Base-by-base conservation (phyloP, 495 filamentous ascomycete species). In the Glutinoglossum americanum region DNA sequence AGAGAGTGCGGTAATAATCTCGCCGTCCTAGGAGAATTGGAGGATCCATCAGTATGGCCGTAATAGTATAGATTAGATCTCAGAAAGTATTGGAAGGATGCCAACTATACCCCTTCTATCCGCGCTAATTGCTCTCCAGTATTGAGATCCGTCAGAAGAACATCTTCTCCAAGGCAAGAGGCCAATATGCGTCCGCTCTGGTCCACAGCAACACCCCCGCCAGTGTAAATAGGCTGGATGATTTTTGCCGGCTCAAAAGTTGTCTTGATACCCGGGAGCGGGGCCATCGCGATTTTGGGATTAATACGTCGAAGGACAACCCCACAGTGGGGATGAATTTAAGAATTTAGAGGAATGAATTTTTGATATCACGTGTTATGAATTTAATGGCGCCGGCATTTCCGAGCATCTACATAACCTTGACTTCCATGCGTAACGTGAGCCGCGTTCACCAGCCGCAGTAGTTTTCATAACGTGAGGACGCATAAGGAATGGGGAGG, bases 151-250 rank as follows among this genome's bases (percentile, higher is more conserved):
- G 92, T 89, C 58, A 99, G 70, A 37, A 96, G 70, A 23, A 80
- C 89, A 76, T 95, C 85, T 66, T 99, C 92, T 25, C 82, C 85
- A 13, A 95, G 68, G 39, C 85, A 89, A 25, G 87, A 87, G 25
- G 86, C 89, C 54, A 99, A 76, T 56, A 97, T 76, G 61, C 80
- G 80, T 41, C 89, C 90, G 70, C 77, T 80, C 68, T 79, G 74
- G 73, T 89, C 85, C 47, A 97, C 76, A 39, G 87, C 81, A 61
- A 90, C 83, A 64, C 81, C 82, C 53, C 92, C 92, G 57, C 92
- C 90, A 30, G 89, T 93, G 68, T 90, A 95, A 48, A 96, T 88
- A 37, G 92, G 93, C 62, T 88, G 86, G 48, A 99, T 87, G 26
- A 84, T 80, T 59, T 81, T 79, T 60, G 73, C 73, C 56, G 83